Evolutionary conservation across 345 rosid genomes (phyloP), one percentile per base, ranked within the genome.

Genomic region (Euphorbia pulcherrima): DNA sequence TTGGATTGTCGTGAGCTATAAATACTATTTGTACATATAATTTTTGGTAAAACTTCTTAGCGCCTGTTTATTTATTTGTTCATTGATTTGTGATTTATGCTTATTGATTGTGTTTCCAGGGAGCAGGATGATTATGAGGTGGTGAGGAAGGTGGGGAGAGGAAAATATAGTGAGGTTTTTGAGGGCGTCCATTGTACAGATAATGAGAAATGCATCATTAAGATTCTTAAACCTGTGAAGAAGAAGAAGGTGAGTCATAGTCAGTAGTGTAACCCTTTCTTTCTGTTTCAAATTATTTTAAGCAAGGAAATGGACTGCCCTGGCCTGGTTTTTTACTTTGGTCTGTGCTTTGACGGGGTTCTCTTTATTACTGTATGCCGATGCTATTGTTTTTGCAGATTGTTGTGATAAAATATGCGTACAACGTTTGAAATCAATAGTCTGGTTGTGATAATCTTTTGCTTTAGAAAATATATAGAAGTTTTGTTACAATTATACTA

Each of bases 141-240:
- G 75, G 96, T 88, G 71, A 86, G 89, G 84, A 93, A 90, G 83
- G 98, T 90, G 17, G 98, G 98, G 70, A 85, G 96, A 61, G 97
- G 97, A 53, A 93, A 93, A 74, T 93, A 93, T 73, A 90, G 98
- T 72, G 98, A 93, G 78, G 98, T 90, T 20, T 91, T 94, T 52
- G 99, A 94, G 73, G 96, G 99, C 1, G 80, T 94, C 26, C 96
- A 91, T 70, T 84, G 90, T 67, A 86, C 89, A 0, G 84, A 91
- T 75, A 82, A 75, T 24, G 92, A 94, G 79, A 91, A 94, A 64
- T 91, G 99, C 39, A 64, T 94, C 65, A 88, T 94, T 76, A 94
- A 94, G 90, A 94, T 94, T 72, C 89, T 94, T 68, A 91, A 94
- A 77, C 99, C 97, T 17, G 99, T 91, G 68, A 91, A 91, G 86